Evolutionary conservation across 148 eudicot species (phyloP).

Genomic region (Euryodendron excelsum): DNA sequence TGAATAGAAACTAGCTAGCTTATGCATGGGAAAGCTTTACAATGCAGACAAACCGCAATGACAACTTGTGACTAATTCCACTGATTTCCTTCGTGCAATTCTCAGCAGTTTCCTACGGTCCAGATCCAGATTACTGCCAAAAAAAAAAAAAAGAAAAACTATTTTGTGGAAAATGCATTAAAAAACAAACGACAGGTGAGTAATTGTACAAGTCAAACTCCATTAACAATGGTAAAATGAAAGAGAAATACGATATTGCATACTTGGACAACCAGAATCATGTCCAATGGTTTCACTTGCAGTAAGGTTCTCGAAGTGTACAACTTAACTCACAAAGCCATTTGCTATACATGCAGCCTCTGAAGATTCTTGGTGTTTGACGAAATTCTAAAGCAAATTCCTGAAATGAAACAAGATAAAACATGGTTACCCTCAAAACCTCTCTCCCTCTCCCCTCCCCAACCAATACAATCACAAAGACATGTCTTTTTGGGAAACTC

Average conservation of each 20-base stretch:
- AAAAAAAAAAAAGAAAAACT: background rate
- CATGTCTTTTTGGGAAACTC: background rate
- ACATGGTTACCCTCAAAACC: background rate
- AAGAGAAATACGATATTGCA: background rate
- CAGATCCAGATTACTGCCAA: background rate
- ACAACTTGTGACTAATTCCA: background rate
- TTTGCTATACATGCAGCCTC: background rate
- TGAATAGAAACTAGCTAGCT: background rate
- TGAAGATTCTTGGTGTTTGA: background rate
- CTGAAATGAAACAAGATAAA: conserved; percentile 2
- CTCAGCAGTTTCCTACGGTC: background rate
- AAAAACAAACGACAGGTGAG: background rate
- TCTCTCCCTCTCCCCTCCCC: background rate
- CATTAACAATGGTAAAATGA: background rate
- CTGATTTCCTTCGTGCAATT: background rate
- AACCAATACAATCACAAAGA: background rate
- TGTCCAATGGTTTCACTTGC: background rate
- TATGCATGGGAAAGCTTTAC: background rate
- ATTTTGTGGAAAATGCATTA: background rate
- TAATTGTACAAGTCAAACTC: conserved; percentile 3
- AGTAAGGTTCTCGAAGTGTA: background rate
- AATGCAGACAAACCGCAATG: background rate
- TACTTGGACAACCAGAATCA: conserved; percentile 1
- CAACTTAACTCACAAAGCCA: background rate
- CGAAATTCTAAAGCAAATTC: background rate